Evolutionary conservation across 768 basidiomycete species (phyloP).

Genomic region (Leccinum variicolor): DNA sequence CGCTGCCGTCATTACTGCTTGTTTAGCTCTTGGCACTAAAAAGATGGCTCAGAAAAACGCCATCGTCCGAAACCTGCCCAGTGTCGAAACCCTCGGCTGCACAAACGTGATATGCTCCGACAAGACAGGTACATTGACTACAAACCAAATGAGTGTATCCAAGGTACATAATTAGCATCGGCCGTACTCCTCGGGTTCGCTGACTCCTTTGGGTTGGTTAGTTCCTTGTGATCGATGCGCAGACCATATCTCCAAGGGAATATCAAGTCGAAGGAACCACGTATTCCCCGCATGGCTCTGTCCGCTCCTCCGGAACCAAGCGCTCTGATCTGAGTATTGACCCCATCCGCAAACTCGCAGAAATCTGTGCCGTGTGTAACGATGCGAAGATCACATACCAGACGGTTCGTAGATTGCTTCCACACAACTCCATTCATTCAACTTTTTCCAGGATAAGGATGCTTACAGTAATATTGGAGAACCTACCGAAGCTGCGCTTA

Average conservation of each 20-base stretch:
- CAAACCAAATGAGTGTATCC: conserved; percentile 96
- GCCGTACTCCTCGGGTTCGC: not conserved
- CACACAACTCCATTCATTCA: not conserved
- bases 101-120: conserved; percentile 99
- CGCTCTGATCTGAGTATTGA: conserved; percentile 58
- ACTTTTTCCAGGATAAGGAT: conserved; percentile 63
- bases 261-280: conserved; percentile 90
- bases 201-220: conserved; percentile 28
- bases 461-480: conserved; percentile 85
- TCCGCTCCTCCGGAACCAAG: conserved; percentile 67
- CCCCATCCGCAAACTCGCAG: conserved; percentile 79
- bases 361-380: conserved; percentile 92
- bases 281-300: conserved; percentile 79
- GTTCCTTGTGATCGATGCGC: conserved; percentile 73
- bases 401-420: conserved; percentile 43
- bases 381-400: conserved; percentile 90
- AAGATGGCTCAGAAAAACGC: conserved; percentile 99
- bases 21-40: conserved; percentile 93
- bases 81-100: conserved; percentile 95
- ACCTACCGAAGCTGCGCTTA: conserved; percentile 96
- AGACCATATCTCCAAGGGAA: conserved; percentile 51
- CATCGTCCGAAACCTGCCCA: conserved; percentile 93
- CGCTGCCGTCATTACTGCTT: conserved; percentile 98
- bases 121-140: conserved; percentile 95
- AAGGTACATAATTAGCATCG: conserved; percentile 45